Base-by-base conservation (phyloP, 768 basidiomycete species). In the Pholiota microspora region DNA sequence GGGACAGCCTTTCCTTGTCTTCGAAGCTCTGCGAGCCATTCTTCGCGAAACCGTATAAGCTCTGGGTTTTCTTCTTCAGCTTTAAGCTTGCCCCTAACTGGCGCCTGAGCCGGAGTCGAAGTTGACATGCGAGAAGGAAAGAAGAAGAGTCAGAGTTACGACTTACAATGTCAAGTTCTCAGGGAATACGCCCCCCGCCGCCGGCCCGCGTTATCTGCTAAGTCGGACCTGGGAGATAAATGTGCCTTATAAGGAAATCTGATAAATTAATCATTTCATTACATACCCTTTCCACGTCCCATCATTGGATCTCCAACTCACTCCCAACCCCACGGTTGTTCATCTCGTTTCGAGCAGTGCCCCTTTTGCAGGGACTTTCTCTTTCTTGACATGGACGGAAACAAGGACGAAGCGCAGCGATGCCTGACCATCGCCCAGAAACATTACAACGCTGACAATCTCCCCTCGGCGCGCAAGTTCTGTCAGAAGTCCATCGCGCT, bases 321-420 rank as follows among this genome's bases (percentile, higher is more conserved):
- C 16, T 31, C 28, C n/a, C 32, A 40, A 51, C 48, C 46, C 49
- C 31, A 49, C 49, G 36, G 15, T 45, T 36, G 29, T 40, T 50
- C 38, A 21, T 16, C 21, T 18, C 38, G 42, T 50, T 52, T 49
- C 45, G 51, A 45, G 54, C 46, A 44, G 34, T 16, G n/a, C 32
- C 47, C 48, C 32, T 28, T 54, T 45, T 34, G n/a, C 49, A 40
- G 35, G 44, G 12, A 18, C 9, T 36, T 35, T 51, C 54, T 52
- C 15, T 29, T 18, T 49, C 54, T 18, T 31, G 28, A 36, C 34
- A 89, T 91, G 89, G 89, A 90, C 70, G 86, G 87, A 71, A 96
- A 96, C 77, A 91, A 84, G 62, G 93, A 96, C 66, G 93, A 96
- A 71, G 93, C 93, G 31, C 69, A 88, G 54, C 85, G 88, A 62